Percentiles rank a stretch among this genome's conserved stretches.
Evolutionary conservation across 768 basidiomycete genomes (phyloP).

Genomic region (Tylopilus plumbeoviolaceoides): DNA sequence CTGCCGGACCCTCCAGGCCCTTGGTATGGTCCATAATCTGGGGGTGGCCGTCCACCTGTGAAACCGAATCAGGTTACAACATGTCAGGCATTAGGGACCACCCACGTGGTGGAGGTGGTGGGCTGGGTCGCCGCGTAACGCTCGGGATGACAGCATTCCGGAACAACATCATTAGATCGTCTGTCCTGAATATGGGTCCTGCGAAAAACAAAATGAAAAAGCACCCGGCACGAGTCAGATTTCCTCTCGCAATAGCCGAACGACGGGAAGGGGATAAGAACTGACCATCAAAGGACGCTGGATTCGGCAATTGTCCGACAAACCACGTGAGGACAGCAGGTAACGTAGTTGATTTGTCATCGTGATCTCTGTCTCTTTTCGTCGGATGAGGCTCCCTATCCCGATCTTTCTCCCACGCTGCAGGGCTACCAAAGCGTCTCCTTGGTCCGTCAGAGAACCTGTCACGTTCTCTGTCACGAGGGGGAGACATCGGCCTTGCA

Average conservation of each 20-base stretch:
- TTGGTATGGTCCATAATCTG: slow-evolving; percentile 83
- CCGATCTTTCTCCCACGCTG: slow-evolving; percentile 42
- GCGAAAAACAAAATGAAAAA: slow-evolving; percentile 8
- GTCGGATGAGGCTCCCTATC: slow-evolving; percentile 39
- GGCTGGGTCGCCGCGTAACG: slow-evolving; percentile 43
- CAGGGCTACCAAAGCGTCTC: slow-evolving; percentile 39
- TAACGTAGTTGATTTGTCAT: slow-evolving; percentile 48
- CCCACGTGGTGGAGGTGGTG: slow-evolving; percentile 48
- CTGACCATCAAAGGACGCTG: slow-evolving; percentile 80
- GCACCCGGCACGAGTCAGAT: slow-evolving; percentile 5
- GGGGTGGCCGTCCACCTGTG: slow-evolving; percentile 68
- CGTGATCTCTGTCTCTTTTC: slow-evolving; percentile 36
- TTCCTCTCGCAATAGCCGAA: slow-evolving; percentile 13
- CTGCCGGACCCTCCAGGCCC: slow-evolving; percentile 49
- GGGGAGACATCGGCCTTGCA: slow-evolving; percentile 44
- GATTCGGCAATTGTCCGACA: slow-evolving; percentile 70
- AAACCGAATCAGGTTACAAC: slow-evolving; percentile 5
- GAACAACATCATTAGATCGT: slow-evolving; percentile 86
- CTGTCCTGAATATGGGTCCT: slow-evolving; percentile 89
- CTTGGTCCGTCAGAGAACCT: slow-evolving; percentile 36
- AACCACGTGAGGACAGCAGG: slow-evolving; percentile 76
- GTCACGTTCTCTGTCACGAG: slow-evolving; percentile 48
- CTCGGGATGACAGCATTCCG: slow-evolving; percentile 78
- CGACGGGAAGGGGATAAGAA: slow-evolving; percentile 10
- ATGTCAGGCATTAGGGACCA: background rate